A percentile compares a stretch with the other conserved stretches of the same genome.
phyloP scores from a whole-genome alignment of 1,284 basidiomycete species.

The Heliocybe sulcata region DNA sequence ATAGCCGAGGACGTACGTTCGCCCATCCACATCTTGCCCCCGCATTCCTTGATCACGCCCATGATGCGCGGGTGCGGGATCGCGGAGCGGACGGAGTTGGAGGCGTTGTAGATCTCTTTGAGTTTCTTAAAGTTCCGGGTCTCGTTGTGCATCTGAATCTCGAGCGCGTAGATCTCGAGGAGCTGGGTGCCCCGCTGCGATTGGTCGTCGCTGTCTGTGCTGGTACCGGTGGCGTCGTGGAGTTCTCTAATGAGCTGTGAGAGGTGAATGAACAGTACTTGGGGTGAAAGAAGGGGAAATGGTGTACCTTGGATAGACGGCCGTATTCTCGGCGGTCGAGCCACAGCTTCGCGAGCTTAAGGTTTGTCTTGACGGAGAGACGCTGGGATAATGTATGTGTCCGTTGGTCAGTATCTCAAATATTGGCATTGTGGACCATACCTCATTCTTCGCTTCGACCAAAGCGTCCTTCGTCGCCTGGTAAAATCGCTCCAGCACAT shows the following conservation, averaged over 20 bases:
- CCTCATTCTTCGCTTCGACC: conserved; percentile 94
- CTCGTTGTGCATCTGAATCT: conserved; percentile 99
- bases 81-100: conserved; percentile 88
- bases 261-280: neutral
- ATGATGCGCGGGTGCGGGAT: conserved; percentile 98
- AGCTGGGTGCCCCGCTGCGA: conserved; percentile 87
- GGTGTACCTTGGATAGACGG: conserved; percentile 70
- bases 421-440: conserved; percentile 24
- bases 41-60: conserved; percentile 98
- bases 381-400: conserved; percentile 41
- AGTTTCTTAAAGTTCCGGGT: conserved; percentile 93
- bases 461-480: conserved; percentile 87
- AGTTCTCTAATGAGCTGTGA: conserved; percentile 66
- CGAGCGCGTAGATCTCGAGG: conserved; percentile 96
- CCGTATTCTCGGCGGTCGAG: conserved; percentile 89
- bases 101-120: conserved; percentile 97
- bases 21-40: conserved; percentile 99
- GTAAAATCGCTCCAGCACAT: conserved; percentile 92
- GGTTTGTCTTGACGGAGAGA: conserved; percentile 90
- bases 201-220: conserved; percentile 73
- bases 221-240: conserved; percentile 55
- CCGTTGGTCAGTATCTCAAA: neutral
- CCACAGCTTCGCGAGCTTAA: conserved; percentile 98
- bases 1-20: conserved; percentile 63
- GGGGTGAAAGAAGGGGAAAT: conserved; percentile 1